phyloP scores from a whole-genome alignment of 1,139 yeast species.

The Diutina siamensis region DNA sequence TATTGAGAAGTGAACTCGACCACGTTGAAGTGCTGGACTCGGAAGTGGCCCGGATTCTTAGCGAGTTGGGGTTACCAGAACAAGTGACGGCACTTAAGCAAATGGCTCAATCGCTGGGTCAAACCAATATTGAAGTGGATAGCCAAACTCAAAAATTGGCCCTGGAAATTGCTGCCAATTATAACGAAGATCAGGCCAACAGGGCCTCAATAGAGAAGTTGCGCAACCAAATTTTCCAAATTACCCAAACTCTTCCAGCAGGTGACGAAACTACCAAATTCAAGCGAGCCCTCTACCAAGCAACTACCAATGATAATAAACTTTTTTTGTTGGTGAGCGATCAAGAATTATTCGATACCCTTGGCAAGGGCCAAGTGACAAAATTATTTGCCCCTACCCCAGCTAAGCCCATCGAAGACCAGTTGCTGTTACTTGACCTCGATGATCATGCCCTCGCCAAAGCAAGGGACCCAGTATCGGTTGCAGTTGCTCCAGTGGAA shows the following conservation, averaged over 20 bases:
- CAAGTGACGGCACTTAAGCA: constrained; percentile 47
- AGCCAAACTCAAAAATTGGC: constrained; percentile 14
- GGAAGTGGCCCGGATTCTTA: constrained; percentile 67
- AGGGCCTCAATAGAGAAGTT: constrained; percentile 15
- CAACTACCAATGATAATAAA: constrained; percentile 54
- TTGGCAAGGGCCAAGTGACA: constrained; percentile 27
- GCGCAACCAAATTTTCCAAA: constrained; percentile 30
- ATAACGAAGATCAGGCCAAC: constrained; percentile 16
- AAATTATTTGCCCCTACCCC: constrained; percentile 14
- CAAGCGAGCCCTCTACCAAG: constrained; percentile 57
- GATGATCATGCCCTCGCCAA: constrained; percentile 25
- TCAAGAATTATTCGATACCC: constrained; percentile 15
- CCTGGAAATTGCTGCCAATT: constrained; percentile 17
- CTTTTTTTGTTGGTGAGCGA: constrained; percentile 28
- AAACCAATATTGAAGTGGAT: constrained; percentile 11
- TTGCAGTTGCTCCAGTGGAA: constrained; percentile 31
- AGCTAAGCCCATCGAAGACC: constrained; percentile 14
- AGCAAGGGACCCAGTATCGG: constrained; percentile 5
- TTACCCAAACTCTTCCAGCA: constrained; percentile 14
- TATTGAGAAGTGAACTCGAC: constrained; percentile 67
- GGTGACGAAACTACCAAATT: constrained; percentile 44
- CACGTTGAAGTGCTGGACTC: constrained; percentile 69
- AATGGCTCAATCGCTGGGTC: constrained; percentile 11
- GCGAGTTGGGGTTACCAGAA: constrained; percentile 65
- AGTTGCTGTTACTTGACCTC: constrained; percentile 48